Evolutionary conservation across 805 yeast species (phyloP).

Genomic region (Yamadazyma philogaea): DNA sequence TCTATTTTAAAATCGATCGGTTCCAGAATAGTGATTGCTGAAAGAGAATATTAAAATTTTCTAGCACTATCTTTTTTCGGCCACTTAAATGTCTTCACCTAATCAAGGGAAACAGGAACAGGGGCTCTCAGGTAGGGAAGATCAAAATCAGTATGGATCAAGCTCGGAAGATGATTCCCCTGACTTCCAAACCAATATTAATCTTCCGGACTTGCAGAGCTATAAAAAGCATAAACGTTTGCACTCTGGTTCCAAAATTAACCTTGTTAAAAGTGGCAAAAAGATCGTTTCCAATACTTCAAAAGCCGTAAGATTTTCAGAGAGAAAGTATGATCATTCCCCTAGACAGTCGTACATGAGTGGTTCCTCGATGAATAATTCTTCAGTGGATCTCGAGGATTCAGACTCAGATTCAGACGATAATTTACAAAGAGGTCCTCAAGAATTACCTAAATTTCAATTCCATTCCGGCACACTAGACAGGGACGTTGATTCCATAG

Average conservation of each 20-base stretch:
- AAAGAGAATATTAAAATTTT: too few species aligned
- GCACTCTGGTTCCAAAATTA: conserved; percentile 15
- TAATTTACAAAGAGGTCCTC: neutral
- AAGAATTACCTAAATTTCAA: conserved; percentile 23
- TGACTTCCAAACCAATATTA: conserved; percentile 25
- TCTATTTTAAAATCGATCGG: neutral
- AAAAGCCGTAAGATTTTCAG: conserved; percentile 12
- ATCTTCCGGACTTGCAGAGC: conserved; percentile 27
- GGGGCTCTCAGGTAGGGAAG: neutral
- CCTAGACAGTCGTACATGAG: conserved; percentile 27
- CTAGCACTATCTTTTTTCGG: neutral
- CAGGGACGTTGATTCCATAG: neutral
- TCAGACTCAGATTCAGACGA: conserved; percentile 4
- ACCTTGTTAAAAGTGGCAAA: conserved; percentile 28
- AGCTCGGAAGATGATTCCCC: conserved; percentile 33
- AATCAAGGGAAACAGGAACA: neutral
- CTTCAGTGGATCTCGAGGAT: conserved; percentile 15
- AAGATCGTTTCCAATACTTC: conserved; percentile 13
- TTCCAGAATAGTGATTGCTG: neutral
- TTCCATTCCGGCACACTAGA: conserved; percentile 10
- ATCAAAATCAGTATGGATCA: conserved; percentile 9
- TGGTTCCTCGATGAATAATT: conserved; percentile 23
- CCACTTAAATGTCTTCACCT: neutral
- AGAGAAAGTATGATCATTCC: conserved; percentile 29
- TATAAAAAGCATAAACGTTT: conserved; percentile 17